phyloP scores from a whole-genome alignment of 148 eudicot genomes.

The Bassia scoparia region DNA sequence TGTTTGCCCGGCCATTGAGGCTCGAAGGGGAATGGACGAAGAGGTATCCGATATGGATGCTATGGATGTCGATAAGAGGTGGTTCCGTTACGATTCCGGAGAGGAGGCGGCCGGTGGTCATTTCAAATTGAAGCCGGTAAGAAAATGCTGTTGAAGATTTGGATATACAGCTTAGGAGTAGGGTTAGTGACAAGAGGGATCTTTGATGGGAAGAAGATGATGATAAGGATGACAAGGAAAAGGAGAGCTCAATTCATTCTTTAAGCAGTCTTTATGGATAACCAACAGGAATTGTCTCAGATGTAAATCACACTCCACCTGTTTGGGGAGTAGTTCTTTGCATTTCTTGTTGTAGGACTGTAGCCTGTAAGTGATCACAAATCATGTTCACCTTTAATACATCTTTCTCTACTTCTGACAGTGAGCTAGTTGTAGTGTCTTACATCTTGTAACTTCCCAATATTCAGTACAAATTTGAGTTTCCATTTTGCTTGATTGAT shows the following conservation, averaged over 20 bases:
- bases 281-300: conserved; percentile 58
- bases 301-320: too few relatives aligned
- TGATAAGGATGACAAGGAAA: conserved; percentile 81
- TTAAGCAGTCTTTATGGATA: conserved; percentile 52
- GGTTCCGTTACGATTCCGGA: conserved; percentile 13
- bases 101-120: conserved; percentile 44
- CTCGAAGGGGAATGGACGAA: conserved; percentile 26
- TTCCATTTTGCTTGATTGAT: too few relatives aligned
- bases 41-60: conserved; percentile 27
- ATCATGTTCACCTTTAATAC: too few relatives aligned
- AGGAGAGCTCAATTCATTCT: conserved; percentile 77
- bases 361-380: too few relatives aligned
- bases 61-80: conserved; percentile 40
- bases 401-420: too few relatives aligned
- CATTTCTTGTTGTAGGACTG: too few relatives aligned
- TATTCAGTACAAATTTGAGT: too few relatives aligned
- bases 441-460: too few relatives aligned
- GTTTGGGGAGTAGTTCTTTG: not conserved
- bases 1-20: conserved; percentile 77
- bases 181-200: conserved; percentile 23
- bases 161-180: conserved; percentile 52
- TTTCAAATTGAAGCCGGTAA: conserved; percentile 61
- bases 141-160: conserved; percentile 59
- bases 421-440: too few relatives aligned
- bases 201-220: conserved; percentile 52